Evolutionary conservation across 805 yeast species (phyloP).

Genomic region (Candida pseudoglaebosa): DNA sequence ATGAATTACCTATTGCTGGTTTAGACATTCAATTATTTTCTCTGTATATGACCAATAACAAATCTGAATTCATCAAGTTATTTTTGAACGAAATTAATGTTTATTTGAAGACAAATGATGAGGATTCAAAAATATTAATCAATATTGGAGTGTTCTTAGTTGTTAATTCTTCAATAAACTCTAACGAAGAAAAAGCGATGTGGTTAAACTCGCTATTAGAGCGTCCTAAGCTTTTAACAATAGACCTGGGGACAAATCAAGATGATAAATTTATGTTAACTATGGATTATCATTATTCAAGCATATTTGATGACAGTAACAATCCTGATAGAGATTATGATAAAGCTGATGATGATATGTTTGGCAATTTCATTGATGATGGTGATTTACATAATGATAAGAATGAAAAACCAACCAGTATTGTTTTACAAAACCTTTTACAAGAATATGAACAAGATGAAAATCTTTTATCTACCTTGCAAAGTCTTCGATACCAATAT

Average conservation of each 20-base stretch:
- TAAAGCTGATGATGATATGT: slow-evolving; percentile 11
- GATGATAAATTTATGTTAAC: slow-evolving; percentile 11
- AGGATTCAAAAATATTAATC: slow-evolving; percentile 22
- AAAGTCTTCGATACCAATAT: slow-evolving; percentile 1
- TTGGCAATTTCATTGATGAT: slow-evolving; percentile 9
- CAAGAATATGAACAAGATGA: background rate
- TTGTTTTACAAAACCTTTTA: slow-evolving; percentile 2
- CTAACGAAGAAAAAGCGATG: slow-evolving; percentile 15
- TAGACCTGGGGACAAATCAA: background rate
- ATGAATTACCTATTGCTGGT: slow-evolving; percentile 2
- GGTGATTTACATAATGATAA: slow-evolving; percentile 16
- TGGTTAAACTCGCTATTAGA: slow-evolving; percentile 18
- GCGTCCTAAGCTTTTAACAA: background rate
- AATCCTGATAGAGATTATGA: slow-evolving; percentile 6
- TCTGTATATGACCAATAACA: slow-evolving; percentile 6
- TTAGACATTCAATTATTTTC: slow-evolving; percentile 2
- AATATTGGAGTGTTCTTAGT: slow-evolving; percentile 19
- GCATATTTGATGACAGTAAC: slow-evolving; percentile 19
- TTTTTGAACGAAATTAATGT: slow-evolving; percentile 13
- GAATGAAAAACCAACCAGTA: slow-evolving; percentile 5
- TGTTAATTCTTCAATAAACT: slow-evolving; percentile 14
- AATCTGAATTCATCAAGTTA: slow-evolving; percentile 7
- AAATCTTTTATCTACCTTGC: slow-evolving; percentile 4
- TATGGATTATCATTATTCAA: slow-evolving; percentile 26
- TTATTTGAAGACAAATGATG: slow-evolving; percentile 20